Percentiles rank a stretch among this genome's conserved stretches.
Conservation (phyloP, 2,329 filamentous ascomycete genomes). For the Sclerotinia spermophila region DNA sequence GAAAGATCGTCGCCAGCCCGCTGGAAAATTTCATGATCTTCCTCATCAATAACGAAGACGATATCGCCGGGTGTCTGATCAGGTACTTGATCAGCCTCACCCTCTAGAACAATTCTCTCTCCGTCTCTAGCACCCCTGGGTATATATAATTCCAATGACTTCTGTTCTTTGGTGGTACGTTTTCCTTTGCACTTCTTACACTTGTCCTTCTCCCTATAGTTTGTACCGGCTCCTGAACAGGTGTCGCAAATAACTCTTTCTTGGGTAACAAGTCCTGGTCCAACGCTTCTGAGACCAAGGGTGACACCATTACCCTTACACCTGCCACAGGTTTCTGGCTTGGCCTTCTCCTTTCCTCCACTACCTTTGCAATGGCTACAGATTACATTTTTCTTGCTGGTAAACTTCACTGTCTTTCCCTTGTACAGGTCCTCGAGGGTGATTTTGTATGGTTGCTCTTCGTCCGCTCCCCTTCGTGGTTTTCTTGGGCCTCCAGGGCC, state of each 20-base stretch:
- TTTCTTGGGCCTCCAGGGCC: conserved; percentile 49
- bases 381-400: conserved; percentile 89
- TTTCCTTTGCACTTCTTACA: conserved; percentile 99
- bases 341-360: conserved; percentile 89
- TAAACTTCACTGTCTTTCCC: conserved; percentile 96
- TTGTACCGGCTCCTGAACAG: conserved; percentile 79
- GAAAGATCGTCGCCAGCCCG: conserved; percentile 81
- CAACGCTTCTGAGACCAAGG: conserved; percentile 76
- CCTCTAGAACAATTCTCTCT: conserved; percentile 84
- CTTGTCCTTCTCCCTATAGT: conserved; percentile 93
- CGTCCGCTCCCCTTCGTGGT: conserved; percentile 71
- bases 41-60: conserved; percentile 81
- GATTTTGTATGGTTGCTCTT: conserved; percentile 89
- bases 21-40: conserved; percentile 75
- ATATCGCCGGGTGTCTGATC: conserved; percentile 90
- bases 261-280: conserved; percentile 80
- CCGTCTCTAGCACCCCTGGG: conserved; percentile 82
- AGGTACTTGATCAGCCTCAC: conserved; percentile 89
- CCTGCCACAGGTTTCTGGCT: conserved; percentile 74
- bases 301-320: conserved; percentile 79
- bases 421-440: conserved; percentile 95
- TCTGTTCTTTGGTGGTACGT: conserved; percentile 80
- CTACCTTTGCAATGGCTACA: conserved; percentile 84
- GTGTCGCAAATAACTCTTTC: conserved; percentile 75
- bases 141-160: conserved; percentile 94